Conservation (phyloP, 1,139 yeast species). For the Lodderomyces orthopsilosis region DNA sequence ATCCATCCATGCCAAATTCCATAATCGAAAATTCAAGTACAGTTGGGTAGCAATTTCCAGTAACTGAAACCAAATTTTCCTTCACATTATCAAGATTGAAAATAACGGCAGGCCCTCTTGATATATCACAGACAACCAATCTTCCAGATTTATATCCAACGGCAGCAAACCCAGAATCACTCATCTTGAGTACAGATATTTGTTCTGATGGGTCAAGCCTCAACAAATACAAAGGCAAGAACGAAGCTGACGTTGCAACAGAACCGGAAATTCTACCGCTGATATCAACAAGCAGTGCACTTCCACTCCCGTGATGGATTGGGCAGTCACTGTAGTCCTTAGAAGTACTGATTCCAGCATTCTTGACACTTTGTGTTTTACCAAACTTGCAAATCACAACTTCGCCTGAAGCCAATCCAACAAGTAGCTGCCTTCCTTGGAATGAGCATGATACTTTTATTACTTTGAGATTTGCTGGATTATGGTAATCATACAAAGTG, state of each 20-base stretch:
- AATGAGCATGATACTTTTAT: constrained; percentile 69
- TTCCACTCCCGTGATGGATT: constrained; percentile 33
- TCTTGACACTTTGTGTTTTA: constrained; percentile 20
- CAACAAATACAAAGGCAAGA: constrained; percentile 60
- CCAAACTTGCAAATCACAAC: constrained; percentile 76
- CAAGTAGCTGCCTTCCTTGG: constrained; percentile 72
- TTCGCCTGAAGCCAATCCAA: constrained; percentile 67
- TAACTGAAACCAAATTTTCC: constrained; percentile 37
- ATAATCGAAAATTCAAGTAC: constrained; percentile 69
- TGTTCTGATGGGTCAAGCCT: constrained; percentile 35
- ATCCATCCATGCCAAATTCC: constrained; percentile 64
- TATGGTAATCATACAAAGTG: constrained; percentile 30
- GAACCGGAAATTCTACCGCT: constrained; percentile 32
- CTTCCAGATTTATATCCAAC: constrained; percentile 78
- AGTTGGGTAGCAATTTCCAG: constrained; percentile 47
- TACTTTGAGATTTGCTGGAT: constrained; percentile 42
- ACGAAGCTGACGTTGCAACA: constrained; percentile 36
- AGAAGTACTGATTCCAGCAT: constrained; percentile 12
- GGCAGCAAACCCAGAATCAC: constrained; percentile 83
- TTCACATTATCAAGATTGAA: constrained; percentile 46
- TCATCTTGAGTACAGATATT: constrained; percentile 63
- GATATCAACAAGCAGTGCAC: constrained; percentile 35
- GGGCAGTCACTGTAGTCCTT: constrained; percentile 31
- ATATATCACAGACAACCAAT: constrained; percentile 66
- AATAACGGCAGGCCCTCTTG: constrained; percentile 82